Evolutionary conservation across 2,329 filamentous ascomycete species (phyloP), one percentile per base, ranked within the genome.

Genomic region (Blastomyces emzantsi): DNA sequence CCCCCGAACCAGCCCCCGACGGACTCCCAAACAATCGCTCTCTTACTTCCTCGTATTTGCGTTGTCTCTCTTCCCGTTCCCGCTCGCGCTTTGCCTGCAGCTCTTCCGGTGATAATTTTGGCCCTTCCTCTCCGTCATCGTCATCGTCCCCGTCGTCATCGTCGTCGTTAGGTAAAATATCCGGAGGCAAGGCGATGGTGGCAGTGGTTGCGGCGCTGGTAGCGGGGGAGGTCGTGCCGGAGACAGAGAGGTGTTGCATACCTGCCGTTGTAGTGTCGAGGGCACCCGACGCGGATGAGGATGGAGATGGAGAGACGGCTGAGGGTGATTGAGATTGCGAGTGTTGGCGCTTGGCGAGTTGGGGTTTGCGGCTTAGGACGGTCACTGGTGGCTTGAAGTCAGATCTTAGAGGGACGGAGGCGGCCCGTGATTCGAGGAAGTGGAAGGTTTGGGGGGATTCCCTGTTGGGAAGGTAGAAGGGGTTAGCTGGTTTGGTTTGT

Each of bases 41-140:
- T 39, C 93, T 84, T 6, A 87, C 90, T 78, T 96, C 92, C 66
- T 95, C 90, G 73, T 97, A 97, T 65, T 89, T 89, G 63, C 87
- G 87, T 78, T 96, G 90, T 79, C 94, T 96, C 78, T 96, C 92
- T 72, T 95, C 92, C 11, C 87, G 84, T 69, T 96, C 90, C 59
- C 57, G 57, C n/a, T 57, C 55, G 33, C 84, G 83, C 73, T 91
- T 86, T 62, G 92, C 84, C 66, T 89, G 86, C 43, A 92, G 84
- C 78, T 96, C 89, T 70, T 93, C 90, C 3, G 88, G 84, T 0
- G 85, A 89, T 54, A 85, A 83, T 69, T 86, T 85, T 25, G 82
- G 79, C 66, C 85, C 83, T 59, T 79, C 76, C 63, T 86, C 84
- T 33, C 87, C 84, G 62, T 89, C 85, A 33, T 86, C 89, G 52